Evolutionary conservation across 1,139 yeast genomes (phyloP), one percentile per base, ranked within the genome.

Genomic region (Sugiyamaella grinbergsii): DNA sequence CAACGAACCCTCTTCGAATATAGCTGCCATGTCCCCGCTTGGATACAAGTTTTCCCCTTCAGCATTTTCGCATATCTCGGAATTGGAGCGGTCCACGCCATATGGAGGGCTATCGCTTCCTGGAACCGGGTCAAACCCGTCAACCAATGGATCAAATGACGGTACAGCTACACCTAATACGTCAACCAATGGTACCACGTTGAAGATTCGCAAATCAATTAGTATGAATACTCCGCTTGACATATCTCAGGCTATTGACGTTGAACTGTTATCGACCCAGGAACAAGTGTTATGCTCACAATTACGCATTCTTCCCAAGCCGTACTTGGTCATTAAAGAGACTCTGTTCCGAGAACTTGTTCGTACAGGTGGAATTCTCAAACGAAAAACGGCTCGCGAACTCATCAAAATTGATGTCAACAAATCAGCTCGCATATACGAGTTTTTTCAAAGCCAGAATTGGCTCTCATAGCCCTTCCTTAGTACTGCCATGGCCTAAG

Each of bases 241-340:
- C 64, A 86, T 93, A 29, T 81, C 90, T 42, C 86, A 83, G 59
- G 83, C 96, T 0, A 80, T 91, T 1, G 98, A 93, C 65, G 87
- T 79, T 57, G 91, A 88, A 45, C 71, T 93, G 51, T 72, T 93
- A 50, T 85, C 95, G 1, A 80, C 82, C 22, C 96, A 87, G 56
- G 99, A 93, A 66, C 93, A 85, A 65, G 82, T 81, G 54, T 71
- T 94, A 41, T 94, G 98, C 71, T 78, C 91, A 4, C 87, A 83
- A 45, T 74, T 93, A 56, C 81, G 95, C 58, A 84, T 94, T 10
- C 71, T 86, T 54, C 98, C 99, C 10, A 93, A 93, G 66, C 96
- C 98, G 1, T 93, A 91, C 64, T 73, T 94, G 57, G 96, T 95
- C 2, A 88, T 93, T 58, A 93, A 93, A 65, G 95, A 89, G 65